Percentiles rank a stretch among this genome's conserved stretches.
These are phyloP conservation scores for Metrosideros polymorpha DNA, from an alignment of 441 rosid genomes.

Conservation along the genomic window DNA sequence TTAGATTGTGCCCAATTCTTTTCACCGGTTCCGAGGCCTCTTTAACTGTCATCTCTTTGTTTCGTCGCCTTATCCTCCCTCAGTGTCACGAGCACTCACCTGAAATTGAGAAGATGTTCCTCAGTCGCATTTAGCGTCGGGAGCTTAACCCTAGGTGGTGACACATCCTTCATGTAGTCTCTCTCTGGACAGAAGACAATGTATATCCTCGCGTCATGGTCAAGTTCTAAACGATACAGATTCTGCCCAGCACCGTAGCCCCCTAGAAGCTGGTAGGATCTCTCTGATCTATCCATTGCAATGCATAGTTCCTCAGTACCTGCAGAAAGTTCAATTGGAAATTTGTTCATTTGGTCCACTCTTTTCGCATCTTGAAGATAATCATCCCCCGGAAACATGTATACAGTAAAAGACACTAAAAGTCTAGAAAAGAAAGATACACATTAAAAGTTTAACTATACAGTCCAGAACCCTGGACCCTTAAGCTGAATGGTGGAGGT, in stretches of 20 bases:
- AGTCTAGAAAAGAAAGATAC: background rate
- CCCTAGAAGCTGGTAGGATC: constrained; percentile 69
- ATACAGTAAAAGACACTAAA: background rate
- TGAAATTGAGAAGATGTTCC: constrained; percentile 9
- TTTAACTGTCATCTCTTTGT: background rate
- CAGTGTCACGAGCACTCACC: background rate
- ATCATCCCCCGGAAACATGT: background rate
- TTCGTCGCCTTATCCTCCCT: background rate
- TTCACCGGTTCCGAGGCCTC: background rate
- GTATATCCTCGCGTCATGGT: constrained; percentile 16
- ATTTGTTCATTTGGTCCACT: background rate
- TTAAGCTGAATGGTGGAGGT: background rate
- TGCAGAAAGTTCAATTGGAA: background rate
- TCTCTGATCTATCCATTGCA: constrained; percentile 73
- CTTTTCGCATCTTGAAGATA: background rate
- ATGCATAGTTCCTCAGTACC: constrained; percentile 69
- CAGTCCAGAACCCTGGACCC: background rate
- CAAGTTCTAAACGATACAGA: constrained; percentile 34
- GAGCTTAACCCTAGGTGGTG: constrained; percentile 44
- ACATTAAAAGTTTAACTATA: background rate
- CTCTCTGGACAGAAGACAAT: constrained; percentile 34
- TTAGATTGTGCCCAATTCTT: background rate
- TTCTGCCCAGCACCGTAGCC: constrained; percentile 64
- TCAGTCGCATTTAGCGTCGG: constrained; percentile 35
- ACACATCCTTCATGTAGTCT: constrained; percentile 1